These are phyloP conservation scores for Coniochaeta ligniaria DNA, from an alignment of 2,329 filamentous ascomycete genomes.

Conservation along the genomic window DNA sequence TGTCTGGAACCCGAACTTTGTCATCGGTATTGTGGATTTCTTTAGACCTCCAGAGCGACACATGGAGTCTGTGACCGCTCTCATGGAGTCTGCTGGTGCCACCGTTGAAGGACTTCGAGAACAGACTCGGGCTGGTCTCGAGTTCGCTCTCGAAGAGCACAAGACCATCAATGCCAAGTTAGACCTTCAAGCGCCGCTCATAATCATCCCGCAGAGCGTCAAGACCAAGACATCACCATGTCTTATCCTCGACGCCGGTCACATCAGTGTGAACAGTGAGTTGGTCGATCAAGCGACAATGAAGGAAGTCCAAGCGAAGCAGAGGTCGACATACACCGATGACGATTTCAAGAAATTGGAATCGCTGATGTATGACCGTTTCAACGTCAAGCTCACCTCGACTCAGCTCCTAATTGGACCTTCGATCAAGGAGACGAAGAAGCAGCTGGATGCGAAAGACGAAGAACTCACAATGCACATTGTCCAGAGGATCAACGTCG, in stretches of 20 bases:
- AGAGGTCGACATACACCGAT: slow-evolving; percentile 78
- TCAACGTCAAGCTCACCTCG: slow-evolving; percentile 84
- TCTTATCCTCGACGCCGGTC: slow-evolving; percentile 91
- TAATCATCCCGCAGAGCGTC: slow-evolving; percentile 93
- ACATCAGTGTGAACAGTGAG: slow-evolving; percentile 89
- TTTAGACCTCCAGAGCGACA: slow-evolving; percentile 94
- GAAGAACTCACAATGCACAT: slow-evolving; percentile 73
- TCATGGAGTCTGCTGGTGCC: slow-evolving; percentile 92
- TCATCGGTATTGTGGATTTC: slow-evolving; percentile 87
- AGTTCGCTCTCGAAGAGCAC: slow-evolving; percentile 95
- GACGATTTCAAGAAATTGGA: slow-evolving; percentile 85
- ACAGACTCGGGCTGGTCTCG: slow-evolving; percentile 89
- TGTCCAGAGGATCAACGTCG: slow-evolving; percentile 94
- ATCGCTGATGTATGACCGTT: slow-evolving; percentile 95
- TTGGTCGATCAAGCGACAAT: slow-evolving; percentile 88
- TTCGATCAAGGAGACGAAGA: slow-evolving; percentile 82
- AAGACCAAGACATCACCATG: slow-evolving; percentile 74
- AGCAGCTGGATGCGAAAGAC: slow-evolving; percentile 64
- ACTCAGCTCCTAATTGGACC: slow-evolving; percentile 94
- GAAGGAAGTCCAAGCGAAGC: slow-evolving; percentile 83
- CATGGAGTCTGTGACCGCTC: slow-evolving; percentile 94
- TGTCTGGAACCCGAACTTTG: slow-evolving; percentile 92
- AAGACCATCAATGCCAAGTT: slow-evolving; percentile 96
- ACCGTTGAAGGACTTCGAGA: slow-evolving; percentile 93
- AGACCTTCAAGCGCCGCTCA: slow-evolving; percentile 89